phyloP scores from a whole-genome alignment of 495 filamentous ascomycete species.

The Penicillium chermesinum region DNA sequence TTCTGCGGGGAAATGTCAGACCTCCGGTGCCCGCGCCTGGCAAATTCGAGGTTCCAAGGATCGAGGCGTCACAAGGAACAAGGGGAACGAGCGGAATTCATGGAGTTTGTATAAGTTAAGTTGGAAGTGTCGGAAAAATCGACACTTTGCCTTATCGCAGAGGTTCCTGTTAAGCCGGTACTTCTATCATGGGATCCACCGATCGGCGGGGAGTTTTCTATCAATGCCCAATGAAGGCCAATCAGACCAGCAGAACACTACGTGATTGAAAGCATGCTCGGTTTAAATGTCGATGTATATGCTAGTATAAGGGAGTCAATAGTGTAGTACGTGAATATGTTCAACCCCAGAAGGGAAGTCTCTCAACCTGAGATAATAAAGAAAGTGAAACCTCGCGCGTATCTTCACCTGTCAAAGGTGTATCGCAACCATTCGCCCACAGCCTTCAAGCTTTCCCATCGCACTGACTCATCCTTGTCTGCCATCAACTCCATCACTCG shows the following conservation, averaged over 20 bases:
- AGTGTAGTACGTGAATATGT: conserved; percentile 20
- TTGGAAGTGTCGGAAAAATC: not conserved
- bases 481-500: conserved; percentile 95
- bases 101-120: not conserved
- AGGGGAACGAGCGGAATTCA: not conserved
- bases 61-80: not conserved
- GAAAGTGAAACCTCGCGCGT: not conserved
- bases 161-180: conserved; percentile 3
- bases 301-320: conserved; percentile 17
- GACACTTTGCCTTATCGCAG: not conserved
- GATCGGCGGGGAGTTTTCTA: conserved; percentile 16
- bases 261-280: not conserved
- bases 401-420: conserved; percentile 60
- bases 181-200: conserved; percentile 10
- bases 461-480: conserved; percentile 79
- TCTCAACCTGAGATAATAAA: conserved; percentile 14
- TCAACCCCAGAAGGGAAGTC: conserved; percentile 11
- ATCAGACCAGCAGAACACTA: not conserved
- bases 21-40: conserved; percentile 1
- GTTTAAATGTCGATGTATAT: conserved; percentile 5
- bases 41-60: conserved; percentile 2
- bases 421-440: conserved; percentile 93
- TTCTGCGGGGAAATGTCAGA: conserved; percentile 21
- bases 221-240: conserved; percentile 5
- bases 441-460: conserved; percentile 92